A percentile compares a stretch with the other conserved stretches of the same genome.
Conservation (phyloP, 306 rosid species). For the Dicorynia guianensis region DNA sequence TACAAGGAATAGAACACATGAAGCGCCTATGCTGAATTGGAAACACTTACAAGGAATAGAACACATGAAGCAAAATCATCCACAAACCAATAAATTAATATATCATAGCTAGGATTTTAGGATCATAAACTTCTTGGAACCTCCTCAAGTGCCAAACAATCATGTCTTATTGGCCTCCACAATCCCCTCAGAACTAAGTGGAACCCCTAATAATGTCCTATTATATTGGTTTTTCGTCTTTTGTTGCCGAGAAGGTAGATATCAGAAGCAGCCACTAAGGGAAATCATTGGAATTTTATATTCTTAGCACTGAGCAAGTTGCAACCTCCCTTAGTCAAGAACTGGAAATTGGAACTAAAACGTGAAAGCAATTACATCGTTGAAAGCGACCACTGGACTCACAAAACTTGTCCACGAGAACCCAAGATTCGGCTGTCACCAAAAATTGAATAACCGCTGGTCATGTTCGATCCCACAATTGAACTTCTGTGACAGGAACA, state of each 20-base stretch:
- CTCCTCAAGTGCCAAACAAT: slow-evolving; percentile 3
- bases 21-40: slow-evolving; percentile 22
- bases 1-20: not conserved
- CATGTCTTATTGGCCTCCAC: slow-evolving; percentile 33
- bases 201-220: slow-evolving; percentile 4
- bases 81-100: not conserved
- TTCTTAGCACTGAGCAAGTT: slow-evolving; percentile 39
- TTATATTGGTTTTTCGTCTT: not conserved
- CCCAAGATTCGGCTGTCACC: not conserved
- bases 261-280: no score
- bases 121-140: slow-evolving; percentile 7
- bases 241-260: no score
- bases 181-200: slow-evolving; percentile 21
- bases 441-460: slow-evolving; percentile 5
- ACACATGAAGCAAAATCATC: not conserved
- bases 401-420: not conserved
- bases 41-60: not conserved
- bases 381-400: slow-evolving; percentile 34
- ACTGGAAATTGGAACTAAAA: slow-evolving; percentile 22
- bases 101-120: not conserved
- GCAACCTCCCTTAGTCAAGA: slow-evolving; percentile 38
- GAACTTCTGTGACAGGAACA: slow-evolving; percentile 26
- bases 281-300: no score
- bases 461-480: slow-evolving; percentile 25
- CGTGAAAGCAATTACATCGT: slow-evolving; percentile 4